Base-by-base conservation (phyloP, 768 basidiomycete species). In the Lentinula sp. region DNA sequence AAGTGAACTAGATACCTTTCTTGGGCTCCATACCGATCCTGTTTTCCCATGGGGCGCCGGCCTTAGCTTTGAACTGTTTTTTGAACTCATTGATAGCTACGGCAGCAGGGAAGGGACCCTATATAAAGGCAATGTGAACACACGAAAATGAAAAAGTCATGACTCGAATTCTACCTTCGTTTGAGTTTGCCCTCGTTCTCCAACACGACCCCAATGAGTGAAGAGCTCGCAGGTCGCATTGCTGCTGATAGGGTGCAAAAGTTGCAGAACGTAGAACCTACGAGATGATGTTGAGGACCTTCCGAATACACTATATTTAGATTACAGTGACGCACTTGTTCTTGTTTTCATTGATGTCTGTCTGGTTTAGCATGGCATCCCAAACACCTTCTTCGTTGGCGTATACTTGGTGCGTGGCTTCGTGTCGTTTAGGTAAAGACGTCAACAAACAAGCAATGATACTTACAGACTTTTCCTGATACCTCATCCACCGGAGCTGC, bases 281-380 rank as follows among this genome's bases (percentile, higher is more conserved):
- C 0, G 34, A 8, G 13, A 13, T 39, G 13, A 28, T 28, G 28
- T 28, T 28, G 58, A 23, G 2, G 31, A 51, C 50, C 46, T 34
- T 51, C 18, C n/a, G 21, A 45, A 43, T 31, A 4, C 11, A 32
- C 43, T 15, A 28, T 42, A 54, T 11, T 10, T 57, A 23, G 31
- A 34, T 31, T 9, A n/a, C 48, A 15, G 32, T 39, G 23, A 60
- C 70, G 49, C 50, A 84, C 82, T 85, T 84, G 67, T 85, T 84
- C 73, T 84, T 84, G 66, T 84, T 84, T 57, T 73, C 75, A 46
- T 76, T 77, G 53, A 84, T 74, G 63, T 84, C 76, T 1, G 84
- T 84, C 66, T 84, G 84, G 68, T 84, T 85, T 59, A 84, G 76
- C 80, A 83, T 84, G 40, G 83, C 83, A 66, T 85, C 84, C 82